Evolutionary conservation across 768 basidiomycete species (phyloP).

Genomic region (Piloderma croceum): DNA sequence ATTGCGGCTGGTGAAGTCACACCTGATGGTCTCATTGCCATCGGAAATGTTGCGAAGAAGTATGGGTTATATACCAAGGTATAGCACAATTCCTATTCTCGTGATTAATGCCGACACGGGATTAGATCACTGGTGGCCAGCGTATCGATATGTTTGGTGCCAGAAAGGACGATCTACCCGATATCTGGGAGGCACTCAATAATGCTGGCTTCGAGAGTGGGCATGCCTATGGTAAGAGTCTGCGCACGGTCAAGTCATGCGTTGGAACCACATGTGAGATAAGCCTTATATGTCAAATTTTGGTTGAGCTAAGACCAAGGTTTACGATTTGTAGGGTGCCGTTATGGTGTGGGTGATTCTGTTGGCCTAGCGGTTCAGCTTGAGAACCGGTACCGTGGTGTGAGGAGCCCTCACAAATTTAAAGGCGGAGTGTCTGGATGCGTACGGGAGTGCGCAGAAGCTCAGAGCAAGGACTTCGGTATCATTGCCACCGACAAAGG

Average conservation of each 20-base stretch:
- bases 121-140: conserved; percentile 34
- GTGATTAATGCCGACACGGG: conserved; percentile 25
- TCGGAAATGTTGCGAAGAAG: conserved; percentile 63
- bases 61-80: conserved; percentile 61
- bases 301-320: neutral
- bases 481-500: conserved; percentile 74
- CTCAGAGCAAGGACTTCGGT: conserved; percentile 71
- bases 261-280: conserved; percentile 54
- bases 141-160: conserved; percentile 72
- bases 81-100: neutral
- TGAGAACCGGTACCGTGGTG: conserved; percentile 67
- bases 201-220: conserved; percentile 70
- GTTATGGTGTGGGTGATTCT: conserved; percentile 69
- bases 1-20: conserved; percentile 67
- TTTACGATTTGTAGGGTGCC: conserved; percentile 39
- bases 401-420: conserved; percentile 66
- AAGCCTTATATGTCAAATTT: neutral
- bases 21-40: conserved; percentile 57
- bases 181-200: conserved; percentile 56
- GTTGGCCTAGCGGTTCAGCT: conserved; percentile 68
- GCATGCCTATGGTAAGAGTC: conserved; percentile 64
- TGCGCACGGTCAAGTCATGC: conserved; percentile 74
- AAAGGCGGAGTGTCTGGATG: conserved; percentile 76
- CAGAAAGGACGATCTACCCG: conserved; percentile 60
- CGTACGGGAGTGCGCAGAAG: conserved; percentile 72